These are phyloP conservation scores for Nymphaea colorata DNA, from an alignment of 164 flowering plant genomes.

Conservation along the genomic window DNA sequence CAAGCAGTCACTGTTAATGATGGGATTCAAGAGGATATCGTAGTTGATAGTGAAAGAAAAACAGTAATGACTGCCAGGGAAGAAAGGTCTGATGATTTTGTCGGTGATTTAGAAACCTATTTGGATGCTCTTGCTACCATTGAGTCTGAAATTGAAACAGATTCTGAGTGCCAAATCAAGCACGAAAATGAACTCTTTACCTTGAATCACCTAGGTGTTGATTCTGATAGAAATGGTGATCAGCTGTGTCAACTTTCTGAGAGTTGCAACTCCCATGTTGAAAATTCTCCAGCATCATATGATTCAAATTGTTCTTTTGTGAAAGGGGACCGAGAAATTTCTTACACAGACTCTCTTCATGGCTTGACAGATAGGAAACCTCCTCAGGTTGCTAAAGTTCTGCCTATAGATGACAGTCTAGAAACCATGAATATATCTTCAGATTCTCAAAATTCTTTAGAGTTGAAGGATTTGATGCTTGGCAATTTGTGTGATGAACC, in stretches of 20 bases:
- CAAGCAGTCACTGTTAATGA: background rate
- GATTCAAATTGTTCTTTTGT: conserved; percentile 34
- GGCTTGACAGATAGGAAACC: conserved; percentile 20
- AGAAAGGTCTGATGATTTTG: conserved; percentile 53
- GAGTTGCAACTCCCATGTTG: conserved; percentile 37
- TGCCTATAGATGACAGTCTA: background rate
- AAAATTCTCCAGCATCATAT: conserved; percentile 40
- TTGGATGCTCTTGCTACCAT: conserved; percentile 75
- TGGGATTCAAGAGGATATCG: conserved; percentile 20
- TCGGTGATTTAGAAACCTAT: conserved; percentile 72
- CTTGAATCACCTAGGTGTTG: conserved; percentile 14
- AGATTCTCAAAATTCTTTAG: background rate
- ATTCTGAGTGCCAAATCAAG: conserved; percentile 36
- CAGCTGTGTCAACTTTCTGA: conserved; percentile 18
- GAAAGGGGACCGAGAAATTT: conserved; percentile 27
- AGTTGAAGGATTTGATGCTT: background rate
- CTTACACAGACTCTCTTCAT: conserved; percentile 32
- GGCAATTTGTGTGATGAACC: background rate
- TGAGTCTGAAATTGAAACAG: conserved; percentile 80
- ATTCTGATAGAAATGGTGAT: conserved; percentile 35
- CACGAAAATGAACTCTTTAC: conserved; percentile 10
- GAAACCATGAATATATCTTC: background rate
- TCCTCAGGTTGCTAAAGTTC: background rate
- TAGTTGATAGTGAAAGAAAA: conserved; percentile 24
- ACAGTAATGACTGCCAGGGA: conserved; percentile 16